Evolutionary conservation across 768 basidiomycete species (phyloP), one percentile per base, ranked within the genome.

Genomic region (Hericium coralloides): DNA sequence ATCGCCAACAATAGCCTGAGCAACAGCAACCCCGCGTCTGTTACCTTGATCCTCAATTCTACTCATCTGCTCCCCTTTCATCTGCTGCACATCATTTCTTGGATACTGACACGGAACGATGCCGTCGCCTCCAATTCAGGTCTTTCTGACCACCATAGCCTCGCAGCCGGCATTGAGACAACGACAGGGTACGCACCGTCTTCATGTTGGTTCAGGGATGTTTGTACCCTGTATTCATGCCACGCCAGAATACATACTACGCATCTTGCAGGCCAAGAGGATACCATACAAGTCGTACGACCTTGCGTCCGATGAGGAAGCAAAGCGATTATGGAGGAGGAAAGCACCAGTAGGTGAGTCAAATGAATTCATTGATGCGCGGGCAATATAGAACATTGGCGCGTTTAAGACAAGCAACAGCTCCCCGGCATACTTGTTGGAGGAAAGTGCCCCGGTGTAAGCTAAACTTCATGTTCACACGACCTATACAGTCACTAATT

Each of bases 141-240:
- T 89, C 41, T 92, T 90, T 68, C 78, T 92, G 55, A 93, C 92
- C n/a, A 93, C 92, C 15, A 92, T 93, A 60, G 87, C 85, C 2
- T 89, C 88, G 50, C 86, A 91, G 66, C 82, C 87, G 1, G 79
- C 80, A 52, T 76, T 93, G 59, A 76, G 91, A 61, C 82, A 87
- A 63, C 83, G 88, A 23, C 91, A 93, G 81, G 89, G 90, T 58
- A 41, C 3, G 12, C 9, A 4, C 12, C 55, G 38, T 25, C 31
- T 37, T 37, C n/a, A 2, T 15, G 12, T 12, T 14, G 9, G 17
- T 23, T 39, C 12, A 49, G 26, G 55, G 22, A 31, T 31, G 36
- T 26, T 50, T 17, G 47, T 53, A 31, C 12, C 52, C 41, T 37
- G 25, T 45, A 45, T 23, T n/a, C 37, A 31, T 31, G 20, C 37